Evolutionary conservation across 441 rosid species (phyloP).

Genomic region (Manihot esculenta): DNA sequence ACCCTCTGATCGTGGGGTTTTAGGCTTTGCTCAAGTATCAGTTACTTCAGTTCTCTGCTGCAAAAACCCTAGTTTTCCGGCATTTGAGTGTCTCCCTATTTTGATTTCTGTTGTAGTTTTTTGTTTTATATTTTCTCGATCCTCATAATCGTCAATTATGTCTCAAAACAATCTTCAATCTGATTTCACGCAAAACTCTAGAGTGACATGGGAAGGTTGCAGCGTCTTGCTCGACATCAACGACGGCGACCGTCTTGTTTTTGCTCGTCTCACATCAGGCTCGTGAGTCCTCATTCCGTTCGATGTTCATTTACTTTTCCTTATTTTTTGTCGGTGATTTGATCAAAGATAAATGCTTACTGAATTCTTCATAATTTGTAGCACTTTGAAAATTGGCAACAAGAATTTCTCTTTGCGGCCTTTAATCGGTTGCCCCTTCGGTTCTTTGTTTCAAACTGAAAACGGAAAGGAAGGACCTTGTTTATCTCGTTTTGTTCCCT

Average conservation of each 20-base stretch:
- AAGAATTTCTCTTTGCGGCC: conserved; percentile 59
- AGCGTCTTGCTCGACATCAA: conserved; percentile 90
- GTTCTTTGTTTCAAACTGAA: conserved; percentile 76
- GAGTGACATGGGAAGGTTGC: conserved; percentile 86
- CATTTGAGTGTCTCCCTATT: neutral
- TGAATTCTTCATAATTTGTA: conserved; percentile 20
- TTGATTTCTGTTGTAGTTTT: neutral
- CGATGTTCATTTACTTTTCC: neutral
- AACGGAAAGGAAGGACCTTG: conserved; percentile 54
- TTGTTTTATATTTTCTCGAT: neutral
- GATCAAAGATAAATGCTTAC: neutral
- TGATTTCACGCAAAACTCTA: conserved; percentile 31
- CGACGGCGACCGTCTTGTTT: conserved; percentile 88
- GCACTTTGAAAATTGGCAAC: conserved; percentile 71
- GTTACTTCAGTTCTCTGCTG: neutral
- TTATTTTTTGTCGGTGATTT: neutral
- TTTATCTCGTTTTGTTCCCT: conserved; percentile 49
- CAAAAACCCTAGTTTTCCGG: conserved; percentile 13
- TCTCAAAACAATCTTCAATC: conserved; percentile 5
- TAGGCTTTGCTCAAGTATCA: neutral
- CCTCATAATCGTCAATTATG: conserved; percentile 9
- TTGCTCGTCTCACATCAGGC: conserved; percentile 74
- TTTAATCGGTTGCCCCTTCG: conserved; percentile 77
- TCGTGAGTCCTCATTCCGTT: conserved; percentile 43
- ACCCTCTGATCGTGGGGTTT: neutral